Evolutionary conservation across 352 stramenopile genomes (phyloP).

Genomic region (Blastocystis sp.): DNA sequence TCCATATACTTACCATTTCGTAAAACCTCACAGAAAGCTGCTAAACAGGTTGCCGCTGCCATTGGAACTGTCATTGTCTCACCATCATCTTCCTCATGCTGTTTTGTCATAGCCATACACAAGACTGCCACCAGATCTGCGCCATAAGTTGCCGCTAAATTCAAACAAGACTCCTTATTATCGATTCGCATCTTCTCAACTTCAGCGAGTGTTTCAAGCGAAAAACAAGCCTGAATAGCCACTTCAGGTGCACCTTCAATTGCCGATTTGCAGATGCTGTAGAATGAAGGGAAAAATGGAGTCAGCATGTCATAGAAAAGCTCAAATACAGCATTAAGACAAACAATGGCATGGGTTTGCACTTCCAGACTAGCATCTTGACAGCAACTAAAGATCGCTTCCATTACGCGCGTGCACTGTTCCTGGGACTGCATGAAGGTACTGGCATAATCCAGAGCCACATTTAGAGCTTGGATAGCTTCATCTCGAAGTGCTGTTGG

Average conservation of each 20-base stretch:
- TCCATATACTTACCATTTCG: not conserved
- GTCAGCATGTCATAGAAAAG: not conserved
- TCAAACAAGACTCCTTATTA: not conserved
- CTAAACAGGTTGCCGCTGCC: constrained; percentile 28
- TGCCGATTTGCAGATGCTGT: not conserved
- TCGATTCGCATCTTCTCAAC: constrained; percentile 5
- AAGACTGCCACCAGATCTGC: constrained; percentile 7
- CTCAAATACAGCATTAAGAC: constrained; percentile 33
- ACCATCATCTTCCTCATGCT: constrained; percentile 36
- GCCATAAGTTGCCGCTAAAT: not conserved
- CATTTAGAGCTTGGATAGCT: constrained; percentile 24
- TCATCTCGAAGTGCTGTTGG: not conserved
- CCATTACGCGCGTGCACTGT: not conserved
- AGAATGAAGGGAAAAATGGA: constrained; percentile 8
- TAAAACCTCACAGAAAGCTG: constrained; percentile 3
- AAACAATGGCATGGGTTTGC: not conserved
- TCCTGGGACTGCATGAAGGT: not conserved
- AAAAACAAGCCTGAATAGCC: not conserved
- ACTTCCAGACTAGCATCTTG: not conserved
- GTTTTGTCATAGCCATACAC: constrained; percentile 21
- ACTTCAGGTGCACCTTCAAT: not conserved
- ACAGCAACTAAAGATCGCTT: not conserved
- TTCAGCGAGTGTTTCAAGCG: not conserved
- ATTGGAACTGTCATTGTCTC: constrained; percentile 49
- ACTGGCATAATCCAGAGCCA: not conserved